Conservation (phyloP, 345 rosid species). For the Salix brachista region DNA sequence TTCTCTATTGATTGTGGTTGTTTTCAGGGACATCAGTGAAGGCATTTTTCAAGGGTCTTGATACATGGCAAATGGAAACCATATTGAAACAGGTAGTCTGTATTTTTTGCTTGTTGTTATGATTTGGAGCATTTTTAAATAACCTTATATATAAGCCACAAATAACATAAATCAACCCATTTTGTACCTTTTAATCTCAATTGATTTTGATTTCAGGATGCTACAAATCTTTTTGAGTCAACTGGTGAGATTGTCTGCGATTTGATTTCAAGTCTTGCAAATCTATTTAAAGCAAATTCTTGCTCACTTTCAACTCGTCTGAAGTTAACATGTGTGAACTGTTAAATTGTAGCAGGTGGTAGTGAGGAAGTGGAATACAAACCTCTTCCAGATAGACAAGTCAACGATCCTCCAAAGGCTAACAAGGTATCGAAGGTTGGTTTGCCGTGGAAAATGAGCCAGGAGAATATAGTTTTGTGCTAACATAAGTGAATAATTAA, state of each 20-base stretch:
- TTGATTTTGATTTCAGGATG: background rate
- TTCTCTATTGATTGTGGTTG: background rate
- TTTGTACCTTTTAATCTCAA: background rate
- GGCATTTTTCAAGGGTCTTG: slow-evolving; percentile 11
- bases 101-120: background rate
- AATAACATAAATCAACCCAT: background rate
- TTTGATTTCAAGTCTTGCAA: background rate
- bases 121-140: too few species aligned
- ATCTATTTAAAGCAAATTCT: background rate
- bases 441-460: background rate
- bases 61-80: slow-evolving; percentile 10
- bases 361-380: background rate
- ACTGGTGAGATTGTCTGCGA: background rate
- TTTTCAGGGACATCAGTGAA: slow-evolving; percentile 8
- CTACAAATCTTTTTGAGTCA: background rate
- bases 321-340: background rate
- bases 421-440: background rate
- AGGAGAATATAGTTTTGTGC: too few species aligned
- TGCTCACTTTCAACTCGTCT: background rate
- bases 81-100: background rate
- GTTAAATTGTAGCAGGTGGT: background rate
- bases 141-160: too few species aligned
- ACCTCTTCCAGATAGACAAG: background rate
- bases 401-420: background rate
- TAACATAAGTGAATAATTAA: too few species aligned